Evolutionary conservation across 805 yeast species (phyloP).

Genomic region (Monosporozyma solicola): DNA sequence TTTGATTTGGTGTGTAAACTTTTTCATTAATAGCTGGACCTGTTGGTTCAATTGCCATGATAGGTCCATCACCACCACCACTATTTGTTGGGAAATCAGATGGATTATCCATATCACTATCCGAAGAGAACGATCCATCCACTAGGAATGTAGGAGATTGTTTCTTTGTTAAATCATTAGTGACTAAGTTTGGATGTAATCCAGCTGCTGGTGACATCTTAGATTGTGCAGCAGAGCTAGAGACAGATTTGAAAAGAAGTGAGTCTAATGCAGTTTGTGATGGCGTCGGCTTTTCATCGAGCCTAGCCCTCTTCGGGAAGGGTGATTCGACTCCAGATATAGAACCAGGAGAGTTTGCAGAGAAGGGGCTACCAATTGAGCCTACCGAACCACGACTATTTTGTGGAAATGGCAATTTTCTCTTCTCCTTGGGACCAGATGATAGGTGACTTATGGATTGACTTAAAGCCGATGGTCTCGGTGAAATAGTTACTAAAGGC

Average conservation of each 20-base stretch:
- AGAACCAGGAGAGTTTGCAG: constrained; percentile 15
- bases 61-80: neutral
- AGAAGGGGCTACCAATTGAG: constrained; percentile 9
- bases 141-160: constrained; percentile 1
- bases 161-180: neutral
- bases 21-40: neutral
- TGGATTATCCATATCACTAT: neutral
- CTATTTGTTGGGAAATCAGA: neutral
- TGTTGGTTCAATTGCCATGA: neutral
- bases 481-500: neutral
- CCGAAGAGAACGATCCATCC: neutral
- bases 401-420: constrained; percentile 7
- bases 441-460: neutral
- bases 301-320: constrained; percentile 14
- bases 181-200: neutral
- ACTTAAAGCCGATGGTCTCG: neutral
- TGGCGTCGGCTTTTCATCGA: constrained; percentile 23
- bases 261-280: constrained; percentile 28
- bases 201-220: neutral
- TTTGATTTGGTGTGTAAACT: neutral
- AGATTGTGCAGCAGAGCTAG: constrained; percentile 7
- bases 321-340: constrained; percentile 11
- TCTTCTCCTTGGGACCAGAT: neutral
- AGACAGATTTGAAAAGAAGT: constrained; percentile 19
- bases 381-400: neutral